Evolutionary conservation across 306 rosid species (phyloP).

Genomic region (Neltuma alba): DNA sequence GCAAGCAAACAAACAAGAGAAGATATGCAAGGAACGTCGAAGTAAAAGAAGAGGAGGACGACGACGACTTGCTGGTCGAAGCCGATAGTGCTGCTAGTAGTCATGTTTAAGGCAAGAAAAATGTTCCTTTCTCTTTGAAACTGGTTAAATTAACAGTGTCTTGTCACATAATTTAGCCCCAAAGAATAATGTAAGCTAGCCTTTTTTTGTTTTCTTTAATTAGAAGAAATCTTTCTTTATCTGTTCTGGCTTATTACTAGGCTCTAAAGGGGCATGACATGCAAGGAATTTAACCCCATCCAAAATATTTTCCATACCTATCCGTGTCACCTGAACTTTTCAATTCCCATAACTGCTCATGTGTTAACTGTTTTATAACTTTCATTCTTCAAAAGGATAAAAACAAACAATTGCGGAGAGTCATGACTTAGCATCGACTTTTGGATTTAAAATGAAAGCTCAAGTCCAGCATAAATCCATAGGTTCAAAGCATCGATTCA

Average conservation of each 20-base stretch:
- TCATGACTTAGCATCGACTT: not conserved
- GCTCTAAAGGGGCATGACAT: not conserved
- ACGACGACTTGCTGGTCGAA: slow-evolving; percentile 32
- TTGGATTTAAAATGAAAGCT: not conserved
- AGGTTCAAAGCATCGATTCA: not conserved
- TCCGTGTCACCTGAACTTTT: not conserved
- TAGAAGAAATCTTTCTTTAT: not conserved
- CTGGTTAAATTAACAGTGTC: slow-evolving; percentile 6
- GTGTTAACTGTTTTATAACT: not conserved
- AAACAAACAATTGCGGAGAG: not conserved
- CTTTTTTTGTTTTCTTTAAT: not conserved
- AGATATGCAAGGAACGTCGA: slow-evolving; percentile 36
- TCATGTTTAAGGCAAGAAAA: slow-evolving; percentile 54
- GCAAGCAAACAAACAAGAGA: slow-evolving; percentile 42
- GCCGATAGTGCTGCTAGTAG: slow-evolving; percentile 70
- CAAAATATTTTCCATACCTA: not conserved
- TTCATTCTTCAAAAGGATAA: not conserved
- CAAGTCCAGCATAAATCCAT: slow-evolving; percentile 29
- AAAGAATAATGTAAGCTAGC: not conserved
- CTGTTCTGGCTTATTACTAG: not conserved
- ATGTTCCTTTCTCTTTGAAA: not conserved
- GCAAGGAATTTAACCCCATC: slow-evolving; percentile 20
- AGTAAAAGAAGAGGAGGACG: slow-evolving; percentile 39
- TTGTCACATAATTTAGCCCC: not conserved
- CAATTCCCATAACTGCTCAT: not conserved